Conservation (phyloP, 208 protist genomes). For the Crithidia bombi region DNA sequence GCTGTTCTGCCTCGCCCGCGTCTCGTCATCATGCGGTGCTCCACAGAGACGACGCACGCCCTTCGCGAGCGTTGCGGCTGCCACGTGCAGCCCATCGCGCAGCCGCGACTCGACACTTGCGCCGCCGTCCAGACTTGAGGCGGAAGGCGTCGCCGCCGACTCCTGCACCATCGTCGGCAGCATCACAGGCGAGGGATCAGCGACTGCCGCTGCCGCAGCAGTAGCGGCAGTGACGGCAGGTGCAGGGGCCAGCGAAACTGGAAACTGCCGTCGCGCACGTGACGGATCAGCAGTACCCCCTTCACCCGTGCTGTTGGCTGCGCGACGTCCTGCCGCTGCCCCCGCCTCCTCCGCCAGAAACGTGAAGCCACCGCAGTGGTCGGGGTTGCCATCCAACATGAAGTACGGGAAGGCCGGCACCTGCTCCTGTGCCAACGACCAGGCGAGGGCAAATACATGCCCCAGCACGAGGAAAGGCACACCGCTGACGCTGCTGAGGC, state of each 20-base stretch:
- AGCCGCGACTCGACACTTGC: conserved; percentile 31
- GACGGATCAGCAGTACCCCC: background rate
- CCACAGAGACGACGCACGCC: conserved; percentile 12
- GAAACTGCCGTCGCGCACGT: conserved; percentile 5
- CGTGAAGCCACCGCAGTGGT: conserved; percentile 36
- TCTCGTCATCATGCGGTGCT: conserved; percentile 1
- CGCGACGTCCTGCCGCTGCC: background rate
- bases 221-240: background rate
- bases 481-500: conserved; percentile 30
- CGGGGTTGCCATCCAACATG: conserved; percentile 55
- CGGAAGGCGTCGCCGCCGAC: background rate
- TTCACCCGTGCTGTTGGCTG: background rate
- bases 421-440: conserved; percentile 63
- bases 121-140: conserved; percentile 31
- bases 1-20: background rate
- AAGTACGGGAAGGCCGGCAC: conserved; percentile 73
- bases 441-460: conserved; percentile 49
- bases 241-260: conserved; percentile 20
- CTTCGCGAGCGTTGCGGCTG: background rate
- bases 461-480: conserved; percentile 43
- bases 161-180: conserved; percentile 7
- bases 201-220: background rate
- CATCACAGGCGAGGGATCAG: background rate
- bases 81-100: conserved; percentile 15
- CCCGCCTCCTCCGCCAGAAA: conserved; percentile 23